These are phyloP conservation scores for Picea abies DNA, from an alignment of 83 land plant genomes.

Conservation along the genomic window DNA sequence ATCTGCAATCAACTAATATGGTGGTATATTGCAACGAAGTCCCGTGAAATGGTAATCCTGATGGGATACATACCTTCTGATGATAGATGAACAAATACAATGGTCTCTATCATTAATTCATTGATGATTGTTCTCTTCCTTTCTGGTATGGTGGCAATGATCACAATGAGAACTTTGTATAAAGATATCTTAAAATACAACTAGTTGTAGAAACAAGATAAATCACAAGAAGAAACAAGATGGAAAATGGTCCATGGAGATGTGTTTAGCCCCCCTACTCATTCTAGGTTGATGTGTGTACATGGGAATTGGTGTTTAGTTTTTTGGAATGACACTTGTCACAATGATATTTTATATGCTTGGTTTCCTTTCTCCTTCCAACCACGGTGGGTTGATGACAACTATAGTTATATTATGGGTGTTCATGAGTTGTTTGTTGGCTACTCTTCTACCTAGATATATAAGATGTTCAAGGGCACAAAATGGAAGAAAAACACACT, in stretches of 20 bases:
- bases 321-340: conserved; percentile 80
- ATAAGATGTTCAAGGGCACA: conserved; percentile 81
- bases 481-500: conserved; percentile 78
- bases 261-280: conserved; percentile 25
- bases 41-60: conserved; percentile 88
- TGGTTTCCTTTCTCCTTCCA: conserved; percentile 83
- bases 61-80: conserved; percentile 92
- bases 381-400: conserved; percentile 83
- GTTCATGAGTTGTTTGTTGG: conserved; percentile 86
- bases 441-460: conserved; percentile 67
- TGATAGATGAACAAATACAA: conserved; percentile 93
- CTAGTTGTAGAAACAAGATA: conserved; percentile 80
- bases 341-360: conserved; percentile 86
- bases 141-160: conserved; percentile 96
- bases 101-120: conserved; percentile 92
- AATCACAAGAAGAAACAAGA: conserved; percentile 93
- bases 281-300: conserved; percentile 73
- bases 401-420: conserved; percentile 92
- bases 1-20: neutral
- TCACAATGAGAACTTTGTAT: conserved; percentile 87
- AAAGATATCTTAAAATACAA: conserved; percentile 84
- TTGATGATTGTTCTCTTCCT: conserved; percentile 90
- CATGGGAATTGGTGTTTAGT: conserved; percentile 73
- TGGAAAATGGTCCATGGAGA: neutral
- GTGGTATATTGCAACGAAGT: conserved; percentile 48